Conservation (phyloP, 768 basidiomycete species). For the Rubroboletus pulcherrimus region DNA sequence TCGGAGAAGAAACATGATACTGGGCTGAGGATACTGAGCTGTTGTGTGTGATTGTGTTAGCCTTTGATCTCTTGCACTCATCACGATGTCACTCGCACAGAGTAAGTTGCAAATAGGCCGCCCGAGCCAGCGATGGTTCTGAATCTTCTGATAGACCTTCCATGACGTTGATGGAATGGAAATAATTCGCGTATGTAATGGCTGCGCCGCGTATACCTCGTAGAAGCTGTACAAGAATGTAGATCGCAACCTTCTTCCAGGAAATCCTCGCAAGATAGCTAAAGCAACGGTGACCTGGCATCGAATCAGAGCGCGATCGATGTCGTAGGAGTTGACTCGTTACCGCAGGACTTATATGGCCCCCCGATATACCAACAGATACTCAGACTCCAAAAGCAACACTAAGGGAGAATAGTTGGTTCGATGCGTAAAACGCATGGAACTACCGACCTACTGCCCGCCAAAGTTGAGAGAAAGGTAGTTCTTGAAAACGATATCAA, state of each 20-base stretch:
- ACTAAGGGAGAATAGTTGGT: conserved; percentile 5
- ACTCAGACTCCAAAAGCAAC: conserved; percentile 63
- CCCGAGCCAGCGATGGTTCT: conserved; percentile 50
- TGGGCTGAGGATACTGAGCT: conserved; percentile 36
- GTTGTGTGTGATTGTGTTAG: neutral
- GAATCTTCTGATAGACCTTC: conserved; percentile 42
- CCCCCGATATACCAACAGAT: conserved; percentile 61
- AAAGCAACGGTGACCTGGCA: conserved; percentile 58
- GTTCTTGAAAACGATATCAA: conserved; percentile 2
- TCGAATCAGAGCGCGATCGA: neutral
- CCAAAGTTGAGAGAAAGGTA: conserved; percentile 20
- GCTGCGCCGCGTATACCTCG: conserved; percentile 53
- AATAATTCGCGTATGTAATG: conserved; percentile 55
- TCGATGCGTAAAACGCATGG: neutral
- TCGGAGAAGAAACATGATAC: conserved; percentile 44
- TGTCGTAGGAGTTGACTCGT: conserved; percentile 5
- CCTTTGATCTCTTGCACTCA: neutral
- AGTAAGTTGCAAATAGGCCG: conserved; percentile 51
- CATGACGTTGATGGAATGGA: conserved; percentile 55
- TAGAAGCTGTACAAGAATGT: conserved; percentile 54
- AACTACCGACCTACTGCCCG: conserved; percentile 16
- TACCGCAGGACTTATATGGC: conserved; percentile 68
- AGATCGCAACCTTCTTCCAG: conserved; percentile 70
- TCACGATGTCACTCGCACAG: conserved; percentile 34
- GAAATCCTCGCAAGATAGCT: conserved; percentile 65